Base-by-base conservation (phyloP, 768 basidiomycete species). In the Amanita rimosa region DNA sequence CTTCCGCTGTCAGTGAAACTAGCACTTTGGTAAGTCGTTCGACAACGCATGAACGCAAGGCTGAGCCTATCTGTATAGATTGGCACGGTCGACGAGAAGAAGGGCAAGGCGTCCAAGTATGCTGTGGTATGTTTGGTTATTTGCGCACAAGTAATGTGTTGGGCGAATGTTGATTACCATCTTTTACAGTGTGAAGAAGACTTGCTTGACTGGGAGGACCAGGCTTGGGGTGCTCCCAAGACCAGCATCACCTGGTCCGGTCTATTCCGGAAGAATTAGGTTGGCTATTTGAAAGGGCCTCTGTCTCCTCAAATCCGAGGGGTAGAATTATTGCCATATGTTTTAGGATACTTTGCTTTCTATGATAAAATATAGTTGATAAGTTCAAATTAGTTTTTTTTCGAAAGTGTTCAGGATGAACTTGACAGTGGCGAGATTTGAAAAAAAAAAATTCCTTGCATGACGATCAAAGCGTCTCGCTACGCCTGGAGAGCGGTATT, bases 171-270 rank as follows among this genome's bases (percentile, higher is more conserved):
- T 24, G 1, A 22, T 31, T 29, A 16, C 37, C 14, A 13, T 33
- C 10, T 26, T 29, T 13, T 10, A 21, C n/a, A 45, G 44, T 19
- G 29, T 34, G 44, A 45, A 19, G 46, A 46, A 17, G 46, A 46
- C 16, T 36, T 46, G 21, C 19, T 46, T 16, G 46, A 46, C 36
- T 38, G 29, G 34, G 35, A 46, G 11, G 35, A 46, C 35, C 46
- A 46, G 26, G 46, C 46, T 11, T 46, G 46, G 46, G 46, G 46
- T 36, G 19, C 46, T 21, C 46, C 46, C 46, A 16, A 16, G 35
- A n/a, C 35, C 21, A 21, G 17, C n/a, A 2, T 19, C 19, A 19
- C 44, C 44, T 45, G 41, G 41, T 42, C 41, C 24, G 24, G 24
- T n/a, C 8, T 42, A n/a, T 42, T 42, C 41, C 29, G 11, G 29